Evolutionary conservation across 116 monocot genomes (phyloP), one percentile per base, ranked within the genome.

Genomic region (Dioscorea cayenensis): DNA sequence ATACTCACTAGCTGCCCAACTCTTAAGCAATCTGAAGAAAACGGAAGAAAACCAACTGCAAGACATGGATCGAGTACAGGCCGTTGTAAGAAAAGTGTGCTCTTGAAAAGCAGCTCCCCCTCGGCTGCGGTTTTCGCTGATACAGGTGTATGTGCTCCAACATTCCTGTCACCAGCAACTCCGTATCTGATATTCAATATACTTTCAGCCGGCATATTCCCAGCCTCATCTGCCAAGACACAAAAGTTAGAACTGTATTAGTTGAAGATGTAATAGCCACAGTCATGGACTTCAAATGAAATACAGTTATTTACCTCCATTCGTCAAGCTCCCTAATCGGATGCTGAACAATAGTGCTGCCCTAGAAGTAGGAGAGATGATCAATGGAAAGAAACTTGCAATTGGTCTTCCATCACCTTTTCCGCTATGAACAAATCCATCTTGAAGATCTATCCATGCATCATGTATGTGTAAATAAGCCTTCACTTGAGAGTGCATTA

Each of bases 401-500:
- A 77, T 78, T 43, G 99, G 94, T 51, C 89, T 80, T 64, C 89
- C 93, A 81, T 91, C 81, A 49, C 71, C 77, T 71, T 85, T 71
- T 37, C 87, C 86, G 4, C 71, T 60, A 63, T 94, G 89, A 49
- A 82, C 79, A 80, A 94, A 91, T 66, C 94, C 99, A 72, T 74
- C 70, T 85, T 94, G 91, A 80, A 99, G 89, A 79, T 99, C 91
- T 59, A 99, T 72, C 89, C 83, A 87, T 14, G 84, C 89, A 82
- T 99, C 99, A 77, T 78, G 72, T 65, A 99, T 51, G 29, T 65
- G 71, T 67, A 99, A 25, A 71, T 80, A 79, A 65, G 94, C 99
- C 81, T 89, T 93, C 67, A 99, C 94, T 87, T 90, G 87, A 28
- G 99, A 99, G 75, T 89, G 91, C 52, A 99, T 61, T 75, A 85